Percentiles rank a stretch among this genome's conserved stretches.
Conservation (phyloP, 306 rosid species). For the Vicia faba region DNA sequence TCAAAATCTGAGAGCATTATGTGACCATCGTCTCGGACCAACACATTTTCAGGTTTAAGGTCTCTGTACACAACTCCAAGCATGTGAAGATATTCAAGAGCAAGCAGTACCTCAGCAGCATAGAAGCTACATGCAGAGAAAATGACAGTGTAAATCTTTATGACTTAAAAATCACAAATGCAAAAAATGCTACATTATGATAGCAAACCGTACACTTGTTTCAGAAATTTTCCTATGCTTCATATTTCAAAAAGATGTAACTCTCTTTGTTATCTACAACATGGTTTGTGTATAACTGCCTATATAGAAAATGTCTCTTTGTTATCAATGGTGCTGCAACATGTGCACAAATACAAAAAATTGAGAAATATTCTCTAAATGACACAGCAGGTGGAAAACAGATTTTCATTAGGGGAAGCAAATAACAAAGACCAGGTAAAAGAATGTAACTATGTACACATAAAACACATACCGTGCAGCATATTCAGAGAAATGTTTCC, state of each 20-base stretch:
- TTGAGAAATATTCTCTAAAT: neutral
- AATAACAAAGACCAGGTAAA: constrained; percentile 19
- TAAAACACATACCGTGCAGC: constrained; percentile 85
- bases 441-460: constrained; percentile 29
- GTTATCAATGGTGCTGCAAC: constrained; percentile 1
- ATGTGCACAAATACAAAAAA: constrained; percentile 25
- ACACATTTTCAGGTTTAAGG: constrained; percentile 95
- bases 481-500: constrained; percentile 97
- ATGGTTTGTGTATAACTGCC: neutral
- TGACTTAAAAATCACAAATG: neutral
- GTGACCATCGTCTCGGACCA: constrained; percentile 99
- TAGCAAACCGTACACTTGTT: neutral
- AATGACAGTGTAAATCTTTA: constrained; percentile 19
- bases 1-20: constrained; percentile 99
- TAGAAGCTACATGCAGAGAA: constrained; percentile 67
- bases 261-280: neutral
- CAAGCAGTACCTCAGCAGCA: constrained; percentile 96
- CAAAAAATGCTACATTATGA: neutral
- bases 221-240: neutral
- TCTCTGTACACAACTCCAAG: constrained; percentile 98
- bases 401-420: constrained; percentile 10
- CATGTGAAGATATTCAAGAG: constrained; percentile 98
- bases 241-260: neutral
- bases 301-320: neutral
- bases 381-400: neutral